phyloP scores from a whole-genome alignment of 164 flowering plant genomes.

The Dillenia suffruticosa region DNA sequence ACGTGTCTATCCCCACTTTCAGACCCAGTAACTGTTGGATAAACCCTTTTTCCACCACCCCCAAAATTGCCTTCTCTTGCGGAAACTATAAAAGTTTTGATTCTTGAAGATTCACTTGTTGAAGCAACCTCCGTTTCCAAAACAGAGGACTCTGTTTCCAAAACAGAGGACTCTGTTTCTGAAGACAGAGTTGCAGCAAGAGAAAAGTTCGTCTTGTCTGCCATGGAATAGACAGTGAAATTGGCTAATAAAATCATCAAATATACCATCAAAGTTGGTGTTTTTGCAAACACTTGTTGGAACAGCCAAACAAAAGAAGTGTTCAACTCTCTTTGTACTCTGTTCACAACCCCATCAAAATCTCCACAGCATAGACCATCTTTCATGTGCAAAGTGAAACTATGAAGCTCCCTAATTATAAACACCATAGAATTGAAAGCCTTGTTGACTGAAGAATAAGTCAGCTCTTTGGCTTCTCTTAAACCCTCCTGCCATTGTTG shows the following conservation, averaged over 20 bases:
- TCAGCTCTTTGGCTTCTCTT: slow-evolving; percentile 57
- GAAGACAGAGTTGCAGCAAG: slow-evolving; percentile 35
- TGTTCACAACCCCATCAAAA: slow-evolving; percentile 47
- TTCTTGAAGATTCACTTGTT: slow-evolving; percentile 26
- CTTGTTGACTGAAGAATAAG: slow-evolving; percentile 69
- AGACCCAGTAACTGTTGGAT: slow-evolving; percentile 47
- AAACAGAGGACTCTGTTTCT: neutral
- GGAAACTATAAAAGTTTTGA: slow-evolving; percentile 36
- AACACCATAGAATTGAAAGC: slow-evolving; percentile 95
- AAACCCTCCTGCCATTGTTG: slow-evolving; percentile 52
- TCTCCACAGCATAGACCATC: slow-evolving; percentile 61
- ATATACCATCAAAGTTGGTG: slow-evolving; percentile 85
- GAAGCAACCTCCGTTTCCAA: slow-evolving; percentile 16
- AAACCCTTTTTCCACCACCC: slow-evolving; percentile 53
- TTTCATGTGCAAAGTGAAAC: slow-evolving; percentile 69
- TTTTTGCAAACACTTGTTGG: slow-evolving; percentile 80
- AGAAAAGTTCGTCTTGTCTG: slow-evolving; percentile 30
- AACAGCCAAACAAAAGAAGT: slow-evolving; percentile 94
- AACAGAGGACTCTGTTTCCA: slow-evolving; percentile 10
- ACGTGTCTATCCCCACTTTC: slow-evolving; percentile 52
- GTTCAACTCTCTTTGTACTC: slow-evolving; percentile 74
- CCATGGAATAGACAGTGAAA: slow-evolving; percentile 79
- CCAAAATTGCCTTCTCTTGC: slow-evolving; percentile 49
- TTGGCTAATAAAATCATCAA: slow-evolving; percentile 93
- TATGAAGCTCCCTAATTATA: slow-evolving; percentile 82